Conservation (phyloP, 2,329 filamentous ascomycete species). For the Pyricularia sp. region DNA sequence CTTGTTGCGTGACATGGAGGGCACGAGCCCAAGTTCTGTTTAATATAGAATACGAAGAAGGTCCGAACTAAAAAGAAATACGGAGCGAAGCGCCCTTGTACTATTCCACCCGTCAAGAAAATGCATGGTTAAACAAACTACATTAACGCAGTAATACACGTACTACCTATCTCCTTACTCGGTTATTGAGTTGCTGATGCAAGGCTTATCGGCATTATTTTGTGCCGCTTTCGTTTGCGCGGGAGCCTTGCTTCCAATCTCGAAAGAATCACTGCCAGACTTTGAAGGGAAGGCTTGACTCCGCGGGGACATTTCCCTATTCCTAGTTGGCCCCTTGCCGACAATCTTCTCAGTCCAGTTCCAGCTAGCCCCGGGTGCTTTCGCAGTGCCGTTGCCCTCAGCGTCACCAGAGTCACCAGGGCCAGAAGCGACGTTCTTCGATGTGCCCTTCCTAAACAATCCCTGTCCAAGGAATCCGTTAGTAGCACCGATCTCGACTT, state of each 20-base stretch:
- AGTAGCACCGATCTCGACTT: conserved; percentile 10
- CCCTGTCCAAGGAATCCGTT: not conserved
- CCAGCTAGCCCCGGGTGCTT: conserved; percentile 21
- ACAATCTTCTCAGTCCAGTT: conserved; percentile 48
- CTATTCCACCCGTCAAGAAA: not conserved
- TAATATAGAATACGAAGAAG: not conserved
- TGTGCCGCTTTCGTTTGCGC: not conserved
- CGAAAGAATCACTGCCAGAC: not conserved
- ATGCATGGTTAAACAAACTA: too few species aligned
- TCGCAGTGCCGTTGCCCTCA: conserved; percentile 4
- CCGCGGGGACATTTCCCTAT: not conserved
- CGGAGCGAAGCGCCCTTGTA: not conserved
- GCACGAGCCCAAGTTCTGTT: not conserved
- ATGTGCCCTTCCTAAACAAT: conserved; percentile 5
- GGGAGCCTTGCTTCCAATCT: not conserved
- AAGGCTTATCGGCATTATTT: not conserved
- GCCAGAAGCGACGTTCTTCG: conserved; percentile 1
- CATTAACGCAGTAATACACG: too few species aligned
- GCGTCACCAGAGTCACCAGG: not conserved
- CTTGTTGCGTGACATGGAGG: not conserved
- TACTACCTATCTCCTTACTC: not conserved
- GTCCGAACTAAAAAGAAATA: not conserved
- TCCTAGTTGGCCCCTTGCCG: conserved; percentile 22
- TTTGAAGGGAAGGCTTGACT: not conserved
- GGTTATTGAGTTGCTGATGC: not conserved